Conservation (phyloP, 2,329 filamentous ascomycete genomes). For the Gliomastix tumulicola region DNA sequence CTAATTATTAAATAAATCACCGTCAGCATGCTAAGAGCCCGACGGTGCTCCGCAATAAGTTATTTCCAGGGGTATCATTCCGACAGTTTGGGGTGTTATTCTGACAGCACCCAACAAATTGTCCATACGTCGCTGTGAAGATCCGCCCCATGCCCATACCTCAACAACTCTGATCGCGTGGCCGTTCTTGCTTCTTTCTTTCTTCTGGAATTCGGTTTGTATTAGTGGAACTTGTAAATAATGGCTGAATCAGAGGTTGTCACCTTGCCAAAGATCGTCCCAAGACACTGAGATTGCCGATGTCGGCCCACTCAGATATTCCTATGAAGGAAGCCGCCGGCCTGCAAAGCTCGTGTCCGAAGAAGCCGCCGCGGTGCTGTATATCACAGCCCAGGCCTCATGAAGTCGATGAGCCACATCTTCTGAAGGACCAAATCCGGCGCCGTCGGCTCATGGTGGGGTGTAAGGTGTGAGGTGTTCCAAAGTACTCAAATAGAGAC, state of each 20-base stretch:
- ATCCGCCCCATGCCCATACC: conserved; percentile 1
- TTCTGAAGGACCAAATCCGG: not conserved
- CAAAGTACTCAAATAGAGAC: not conserved
- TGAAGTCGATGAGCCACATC: not conserved
- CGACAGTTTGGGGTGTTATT: too few species aligned
- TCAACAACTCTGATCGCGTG: conserved; percentile 21
- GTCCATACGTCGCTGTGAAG: too few species aligned
- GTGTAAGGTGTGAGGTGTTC: not conserved
- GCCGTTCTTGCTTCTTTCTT: not conserved
- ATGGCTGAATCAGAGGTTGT: not conserved
- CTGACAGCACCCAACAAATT: too few species aligned
- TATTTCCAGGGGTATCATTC: too few species aligned
- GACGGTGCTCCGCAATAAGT: too few species aligned
- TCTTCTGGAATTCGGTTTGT: not conserved
- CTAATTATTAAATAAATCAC: too few species aligned
- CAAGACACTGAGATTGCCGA: not conserved
- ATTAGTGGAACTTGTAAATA: not conserved
- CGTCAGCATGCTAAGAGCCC: too few species aligned
- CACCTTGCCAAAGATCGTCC: not conserved
- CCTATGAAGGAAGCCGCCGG: not conserved
- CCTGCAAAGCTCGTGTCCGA: not conserved
- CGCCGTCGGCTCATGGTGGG: too few species aligned
- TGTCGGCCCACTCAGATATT: not conserved
- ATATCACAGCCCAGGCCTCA: not conserved
- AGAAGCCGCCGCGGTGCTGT: not conserved